Percentiles rank a stretch among this genome's conserved stretches.
These are phyloP conservation scores for Lathyrus aphaca DNA, from an alignment of 306 rosid genomes.

Conservation along the genomic window DNA sequence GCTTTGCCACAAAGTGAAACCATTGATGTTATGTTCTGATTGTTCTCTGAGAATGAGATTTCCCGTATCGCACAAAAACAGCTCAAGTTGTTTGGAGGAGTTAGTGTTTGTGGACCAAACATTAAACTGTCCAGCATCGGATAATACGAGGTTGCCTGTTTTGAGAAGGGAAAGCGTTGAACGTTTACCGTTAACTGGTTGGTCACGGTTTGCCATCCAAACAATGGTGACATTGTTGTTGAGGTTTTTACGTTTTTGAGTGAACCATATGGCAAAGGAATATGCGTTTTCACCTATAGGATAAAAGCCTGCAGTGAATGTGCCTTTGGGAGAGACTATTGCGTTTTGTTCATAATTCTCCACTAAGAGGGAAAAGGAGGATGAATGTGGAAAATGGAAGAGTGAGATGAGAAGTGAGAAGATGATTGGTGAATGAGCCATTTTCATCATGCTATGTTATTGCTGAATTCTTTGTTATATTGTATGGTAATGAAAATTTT, in stretches of 20 bases:
- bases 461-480: neutral
- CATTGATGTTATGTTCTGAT: neutral
- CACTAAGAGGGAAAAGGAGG: neutral
- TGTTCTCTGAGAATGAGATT: constrained; percentile 30
- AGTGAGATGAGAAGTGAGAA: neutral
- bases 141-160: constrained; percentile 15
- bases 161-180: constrained; percentile 28
- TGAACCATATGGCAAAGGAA: constrained; percentile 29
- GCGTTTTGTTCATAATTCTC: neutral
- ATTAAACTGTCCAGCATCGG: neutral
- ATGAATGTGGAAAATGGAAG: neutral
- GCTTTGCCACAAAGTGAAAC: constrained; percentile 14
- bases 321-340: neutral
- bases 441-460: neutral
- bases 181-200: constrained; percentile 14
- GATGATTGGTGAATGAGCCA: neutral
- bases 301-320: constrained; percentile 30
- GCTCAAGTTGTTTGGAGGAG: neutral
- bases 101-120: constrained; percentile 24
- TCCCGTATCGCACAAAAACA: neutral
- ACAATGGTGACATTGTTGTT: neutral
- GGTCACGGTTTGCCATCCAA: constrained; percentile 40
- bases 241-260: neutral
- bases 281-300: constrained; percentile 17
- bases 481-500: too few species aligned